phyloP scores from a whole-genome alignment of 208 protist genomes.

The Porcisia hertigi region DNA sequence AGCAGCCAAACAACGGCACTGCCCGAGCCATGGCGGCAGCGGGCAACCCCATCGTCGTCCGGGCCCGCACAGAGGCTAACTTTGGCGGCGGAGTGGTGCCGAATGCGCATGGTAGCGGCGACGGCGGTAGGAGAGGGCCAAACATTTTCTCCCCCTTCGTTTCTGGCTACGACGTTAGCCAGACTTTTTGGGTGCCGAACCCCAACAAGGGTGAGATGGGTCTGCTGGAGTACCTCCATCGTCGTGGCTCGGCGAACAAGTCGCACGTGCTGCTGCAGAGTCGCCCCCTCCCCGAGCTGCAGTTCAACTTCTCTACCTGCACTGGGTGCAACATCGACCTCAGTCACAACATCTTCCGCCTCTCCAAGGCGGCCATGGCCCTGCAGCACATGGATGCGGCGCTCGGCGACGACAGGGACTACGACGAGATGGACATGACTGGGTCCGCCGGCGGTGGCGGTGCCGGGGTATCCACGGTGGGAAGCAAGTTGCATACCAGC shows the following conservation, averaged over 20 bases:
- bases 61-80: conserved; percentile 39
- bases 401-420: conserved; percentile 25
- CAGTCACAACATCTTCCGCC: conserved; percentile 71
- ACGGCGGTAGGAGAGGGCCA: not conserved
- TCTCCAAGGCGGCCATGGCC: conserved; percentile 77
- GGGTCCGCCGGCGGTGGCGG: not conserved
- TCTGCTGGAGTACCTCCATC: conserved; percentile 63
- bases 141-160: conserved; percentile 12
- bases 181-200: conserved; percentile 79
- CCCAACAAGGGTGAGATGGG: conserved; percentile 55
- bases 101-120: not conserved
- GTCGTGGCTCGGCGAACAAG: conserved; percentile 51
- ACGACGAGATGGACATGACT: not conserved
- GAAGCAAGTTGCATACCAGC: not conserved
- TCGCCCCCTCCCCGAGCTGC: conserved; percentile 68
- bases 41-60: conserved; percentile 69
- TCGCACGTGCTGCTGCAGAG: conserved; percentile 67
- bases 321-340: conserved; percentile 78
- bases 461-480: not conserved
- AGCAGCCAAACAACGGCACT: conserved; percentile 35
- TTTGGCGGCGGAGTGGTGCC: conserved; percentile 21
- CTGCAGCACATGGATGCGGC: conserved; percentile 73
- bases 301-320: conserved; percentile 79
- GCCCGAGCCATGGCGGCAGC: conserved; percentile 48
- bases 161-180: conserved; percentile 41